A percentile compares a stretch with the other conserved stretches of the same genome.
phyloP scores from a whole-genome alignment of 1,139 yeast species.

The Spathaspora jeffriesii region DNA sequence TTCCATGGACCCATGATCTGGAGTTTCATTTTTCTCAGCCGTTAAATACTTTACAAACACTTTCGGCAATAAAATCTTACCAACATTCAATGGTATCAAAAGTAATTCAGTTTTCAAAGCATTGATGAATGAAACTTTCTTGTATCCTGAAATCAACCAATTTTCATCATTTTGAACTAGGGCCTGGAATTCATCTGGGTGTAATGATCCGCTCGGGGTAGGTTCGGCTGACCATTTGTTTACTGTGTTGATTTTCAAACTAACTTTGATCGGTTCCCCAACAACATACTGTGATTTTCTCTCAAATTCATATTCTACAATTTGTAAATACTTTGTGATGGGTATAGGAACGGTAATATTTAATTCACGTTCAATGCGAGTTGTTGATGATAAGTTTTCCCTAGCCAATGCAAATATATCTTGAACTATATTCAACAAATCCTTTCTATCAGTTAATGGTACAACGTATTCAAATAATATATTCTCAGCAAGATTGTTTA shows the following conservation, averaged over 20 bases:
- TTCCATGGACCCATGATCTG: slow-evolving; percentile 48
- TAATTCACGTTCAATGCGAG: slow-evolving; percentile 21
- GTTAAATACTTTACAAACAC: slow-evolving; percentile 45
- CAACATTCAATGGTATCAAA: slow-evolving; percentile 75
- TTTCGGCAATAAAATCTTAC: slow-evolving; percentile 69
- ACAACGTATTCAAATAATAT: slow-evolving; percentile 17
- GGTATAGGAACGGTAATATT: slow-evolving; percentile 56
- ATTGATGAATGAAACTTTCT: slow-evolving; percentile 46
- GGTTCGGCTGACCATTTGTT: slow-evolving; percentile 38
- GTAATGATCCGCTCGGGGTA: not conserved
- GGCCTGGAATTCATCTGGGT: slow-evolving; percentile 25
- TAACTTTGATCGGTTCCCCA: slow-evolving; percentile 60
- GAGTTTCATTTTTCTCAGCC: slow-evolving; percentile 14
- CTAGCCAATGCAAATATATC: slow-evolving; percentile 10
- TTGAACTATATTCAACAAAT: slow-evolving; percentile 15
- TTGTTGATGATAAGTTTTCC: not conserved
- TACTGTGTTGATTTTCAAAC: slow-evolving; percentile 44
- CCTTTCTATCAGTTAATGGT: slow-evolving; percentile 11
- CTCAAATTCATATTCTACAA: slow-evolving; percentile 44
- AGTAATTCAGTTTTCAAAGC: slow-evolving; percentile 36
- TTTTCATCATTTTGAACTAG: slow-evolving; percentile 40
- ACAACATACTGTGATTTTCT: slow-evolving; percentile 47
- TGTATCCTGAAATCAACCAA: slow-evolving; percentile 75
- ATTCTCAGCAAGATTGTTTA: slow-evolving; percentile 15
- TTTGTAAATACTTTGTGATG: slow-evolving; percentile 48